Evolutionary conservation across 2,329 filamentous ascomycete genomes (phyloP).

Genomic region (Pleoardoris graminearum): DNA sequence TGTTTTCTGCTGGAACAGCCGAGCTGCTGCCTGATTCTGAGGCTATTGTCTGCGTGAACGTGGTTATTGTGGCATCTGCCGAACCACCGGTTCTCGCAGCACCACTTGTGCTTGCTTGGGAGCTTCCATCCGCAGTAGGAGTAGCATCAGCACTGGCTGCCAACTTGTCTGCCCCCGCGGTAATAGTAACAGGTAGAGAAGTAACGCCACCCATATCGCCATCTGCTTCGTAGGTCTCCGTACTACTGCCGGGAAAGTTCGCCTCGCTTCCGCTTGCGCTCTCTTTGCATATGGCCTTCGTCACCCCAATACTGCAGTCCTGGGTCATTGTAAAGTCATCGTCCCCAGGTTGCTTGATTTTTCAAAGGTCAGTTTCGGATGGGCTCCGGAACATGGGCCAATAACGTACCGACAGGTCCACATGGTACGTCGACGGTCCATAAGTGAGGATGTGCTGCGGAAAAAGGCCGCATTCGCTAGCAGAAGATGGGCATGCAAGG

Average conservation of each 20-base stretch:
- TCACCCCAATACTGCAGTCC: slow-evolving; percentile 21
- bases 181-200: slow-evolving; percentile 15
- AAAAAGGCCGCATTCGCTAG: slow-evolving; percentile 25
- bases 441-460: slow-evolving; percentile 22
- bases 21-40: background rate
- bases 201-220: slow-evolving; percentile 11
- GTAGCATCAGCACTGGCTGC: slow-evolving; percentile 8
- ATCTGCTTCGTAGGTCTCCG: slow-evolving; percentile 10
- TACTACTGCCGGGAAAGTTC: slow-evolving; percentile 29
- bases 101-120: background rate
- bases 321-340: slow-evolving; percentile 24
- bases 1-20: background rate
- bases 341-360: slow-evolving; percentile 11
- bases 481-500: slow-evolving; percentile 11
- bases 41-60: background rate
- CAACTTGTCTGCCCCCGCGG: slow-evolving; percentile 22
- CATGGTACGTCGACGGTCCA: slow-evolving; percentile 24
- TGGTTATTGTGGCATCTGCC: background rate
- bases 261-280: slow-evolving; percentile 27
- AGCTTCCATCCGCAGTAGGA: background rate
- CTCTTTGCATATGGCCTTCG: slow-evolving; percentile 25
- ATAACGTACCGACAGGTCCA: slow-evolving; percentile 19
- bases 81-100: background rate
- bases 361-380: background rate
- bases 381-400: background rate